Evolutionary conservation across 2,329 filamentous ascomycete species (phyloP), one percentile per base, ranked within the genome.

Genomic region (Ambrosiella cleistominuta): DNA sequence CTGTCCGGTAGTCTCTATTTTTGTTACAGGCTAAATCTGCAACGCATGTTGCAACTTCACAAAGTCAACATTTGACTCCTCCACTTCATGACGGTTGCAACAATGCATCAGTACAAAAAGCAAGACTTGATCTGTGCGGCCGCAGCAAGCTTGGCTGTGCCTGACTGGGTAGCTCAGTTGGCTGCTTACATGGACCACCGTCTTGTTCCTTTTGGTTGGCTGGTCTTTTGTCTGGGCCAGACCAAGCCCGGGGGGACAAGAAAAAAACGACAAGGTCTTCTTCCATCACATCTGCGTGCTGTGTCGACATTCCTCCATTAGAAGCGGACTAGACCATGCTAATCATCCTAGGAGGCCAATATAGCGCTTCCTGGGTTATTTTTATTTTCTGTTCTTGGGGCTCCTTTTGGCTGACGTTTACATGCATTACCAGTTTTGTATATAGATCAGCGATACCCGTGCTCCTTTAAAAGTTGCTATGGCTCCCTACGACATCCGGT

Each of bases 401-500:
- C 37, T 27, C 38, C 53, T 56, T 56, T 59, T 59, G 35, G 57
- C 57, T 59, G 45, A 59, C 57, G 53, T 59, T 59, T 8, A 45
- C 57, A 38, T 56, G 47, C 45, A 57, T 42, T 59, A 38, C 44
- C 39, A 59, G 57, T 44, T 59, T 56, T 49, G 57, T 56, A 56
- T 56, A 59, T 59, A 56, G 57, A 59, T 59, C 47, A 55, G 57
- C 57, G 44, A n/a, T 36, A 55, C 47, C 57, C 53, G 53, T 44
- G 37, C 47, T 56, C 57, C 57, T 56, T 59, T 59, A 56, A 56
- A 51, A 38, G 52, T 44, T 53, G 15, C 47, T 36, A 60, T 60
- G 58, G 55, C 58, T 47, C 58, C 55, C 55, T 60, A 57, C 40
- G 58, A 60, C 44, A 49, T 54, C 40, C 58, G 50, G 36, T 60